Conservation (phyloP, 805 yeast genomes). For the Lipomyces yamanashiensis region DNA sequence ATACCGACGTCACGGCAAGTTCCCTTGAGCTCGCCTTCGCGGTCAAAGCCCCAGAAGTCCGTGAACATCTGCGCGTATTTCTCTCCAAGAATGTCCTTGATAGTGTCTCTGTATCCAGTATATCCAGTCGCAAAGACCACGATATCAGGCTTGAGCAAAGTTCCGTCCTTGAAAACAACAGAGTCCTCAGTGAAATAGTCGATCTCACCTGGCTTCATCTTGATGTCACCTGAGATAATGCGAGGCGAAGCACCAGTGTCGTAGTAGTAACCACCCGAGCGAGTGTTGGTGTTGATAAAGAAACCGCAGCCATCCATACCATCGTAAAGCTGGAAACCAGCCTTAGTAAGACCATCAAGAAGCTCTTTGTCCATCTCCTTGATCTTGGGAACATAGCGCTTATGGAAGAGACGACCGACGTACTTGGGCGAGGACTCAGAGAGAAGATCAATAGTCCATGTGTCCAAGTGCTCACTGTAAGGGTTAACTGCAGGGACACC, state of each 20-base stretch:
- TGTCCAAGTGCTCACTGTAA: slow-evolving; percentile 44
- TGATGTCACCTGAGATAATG: slow-evolving; percentile 50
- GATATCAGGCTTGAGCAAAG: slow-evolving; percentile 45
- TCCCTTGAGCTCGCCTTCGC: slow-evolving; percentile 51
- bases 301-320: slow-evolving; percentile 54
- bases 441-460: slow-evolving; percentile 50
- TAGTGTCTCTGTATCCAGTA: slow-evolving; percentile 52
- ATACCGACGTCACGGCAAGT: slow-evolving; percentile 51
- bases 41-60: slow-evolving; percentile 51
- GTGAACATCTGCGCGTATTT: slow-evolving; percentile 47
- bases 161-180: slow-evolving; percentile 51
- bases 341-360: slow-evolving; percentile 44
- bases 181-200: slow-evolving; percentile 48
- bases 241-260: slow-evolving; percentile 53
- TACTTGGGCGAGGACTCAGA: slow-evolving; percentile 47
- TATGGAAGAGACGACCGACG: slow-evolving; percentile 47
- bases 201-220: slow-evolving; percentile 48
- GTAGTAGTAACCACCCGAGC: slow-evolving; percentile 55
- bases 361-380: slow-evolving; percentile 44
- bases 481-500: slow-evolving; percentile 42
- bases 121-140: slow-evolving; percentile 55
- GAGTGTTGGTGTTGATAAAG: slow-evolving; percentile 49
- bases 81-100: slow-evolving; percentile 48
- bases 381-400: slow-evolving; percentile 44
- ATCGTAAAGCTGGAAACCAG: slow-evolving; percentile 51